These are phyloP conservation scores for Septoria linicola DNA, from an alignment of 2,329 filamentous ascomycete genomes.

Conservation along the genomic window DNA sequence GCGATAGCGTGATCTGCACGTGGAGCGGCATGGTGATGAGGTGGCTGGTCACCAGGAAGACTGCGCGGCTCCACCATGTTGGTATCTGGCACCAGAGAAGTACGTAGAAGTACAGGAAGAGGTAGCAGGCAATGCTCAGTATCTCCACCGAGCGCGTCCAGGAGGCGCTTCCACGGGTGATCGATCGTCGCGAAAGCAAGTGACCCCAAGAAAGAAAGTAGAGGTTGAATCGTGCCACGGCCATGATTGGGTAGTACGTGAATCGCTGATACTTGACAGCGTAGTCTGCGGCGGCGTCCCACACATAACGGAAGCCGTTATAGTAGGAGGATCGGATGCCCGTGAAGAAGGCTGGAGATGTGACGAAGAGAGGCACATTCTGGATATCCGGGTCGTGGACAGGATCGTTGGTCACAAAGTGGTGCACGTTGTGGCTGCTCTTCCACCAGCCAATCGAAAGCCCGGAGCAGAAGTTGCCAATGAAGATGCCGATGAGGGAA, in stretches of 20 bases:
- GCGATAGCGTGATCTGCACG: constrained; percentile 1
- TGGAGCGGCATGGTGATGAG: constrained; percentile 2
- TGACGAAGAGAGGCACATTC: constrained; percentile 81
- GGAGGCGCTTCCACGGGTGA: constrained; percentile 1
- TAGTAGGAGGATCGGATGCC: constrained; percentile 1
- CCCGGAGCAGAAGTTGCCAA: constrained; percentile 65
- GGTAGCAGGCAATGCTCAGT: background rate
- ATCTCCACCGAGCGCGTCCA: constrained; percentile 2
- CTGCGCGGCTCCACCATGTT: background rate
- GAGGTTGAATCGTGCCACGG: constrained; percentile 2
- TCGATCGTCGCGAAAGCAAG: background rate
- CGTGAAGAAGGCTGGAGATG: constrained; percentile 58
- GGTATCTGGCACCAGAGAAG: background rate
- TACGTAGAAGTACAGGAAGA: constrained; percentile 1
- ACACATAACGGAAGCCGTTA: background rate
- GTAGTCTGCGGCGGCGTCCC: background rate
- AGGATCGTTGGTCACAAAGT: constrained; percentile 64
- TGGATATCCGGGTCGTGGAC: constrained; percentile 47
- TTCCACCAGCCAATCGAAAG: constrained; percentile 70
- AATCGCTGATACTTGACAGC: background rate
- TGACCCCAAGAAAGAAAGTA: constrained; percentile 1
- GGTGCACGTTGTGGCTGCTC: constrained; percentile 67
- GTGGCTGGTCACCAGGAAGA: background rate
- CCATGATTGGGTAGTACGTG: constrained; percentile 1
- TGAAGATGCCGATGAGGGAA: constrained; percentile 61